Percentiles rank a stretch among this genome's conserved stretches.
phyloP scores from a whole-genome alignment of 2,329 filamentous ascomycete genomes.

The Xylaria polymorpha region DNA sequence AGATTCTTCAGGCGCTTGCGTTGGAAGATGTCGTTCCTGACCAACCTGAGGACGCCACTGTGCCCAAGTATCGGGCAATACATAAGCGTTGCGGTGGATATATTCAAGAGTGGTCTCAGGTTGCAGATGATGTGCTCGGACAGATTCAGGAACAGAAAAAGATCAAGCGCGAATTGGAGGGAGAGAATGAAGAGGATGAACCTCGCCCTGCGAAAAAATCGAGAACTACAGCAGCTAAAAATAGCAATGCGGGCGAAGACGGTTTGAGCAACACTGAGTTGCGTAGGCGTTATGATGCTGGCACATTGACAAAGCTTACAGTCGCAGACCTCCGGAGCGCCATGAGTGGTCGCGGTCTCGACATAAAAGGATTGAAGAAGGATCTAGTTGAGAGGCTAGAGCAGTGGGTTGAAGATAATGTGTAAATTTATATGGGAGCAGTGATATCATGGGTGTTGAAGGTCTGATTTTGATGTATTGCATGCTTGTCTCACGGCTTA shows the following conservation, averaged over 20 bases:
- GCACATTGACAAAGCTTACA: slow-evolving; percentile 64
- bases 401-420: slow-evolving; percentile 65
- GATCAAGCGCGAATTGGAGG: slow-evolving; percentile 64
- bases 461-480: neutral
- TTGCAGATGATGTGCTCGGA: slow-evolving; percentile 68
- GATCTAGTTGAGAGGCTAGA: slow-evolving; percentile 67
- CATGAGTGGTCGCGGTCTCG: slow-evolving; percentile 60
- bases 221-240: slow-evolving; percentile 51
- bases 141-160: slow-evolving; percentile 54
- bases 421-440: slow-evolving; percentile 14
- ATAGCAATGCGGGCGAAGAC: slow-evolving; percentile 47
- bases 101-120: slow-evolving; percentile 79
- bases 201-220: slow-evolving; percentile 60
- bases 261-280: slow-evolving; percentile 60
- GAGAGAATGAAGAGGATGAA: slow-evolving; percentile 51
- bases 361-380: slow-evolving; percentile 63
- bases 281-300: slow-evolving; percentile 58
- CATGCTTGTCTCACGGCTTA: neutral
- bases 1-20: slow-evolving; percentile 89
- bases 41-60: slow-evolving; percentile 77
- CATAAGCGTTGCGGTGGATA: slow-evolving; percentile 86
- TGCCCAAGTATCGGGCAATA: slow-evolving; percentile 88
- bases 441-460: slow-evolving; percentile 11
- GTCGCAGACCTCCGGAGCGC: slow-evolving; percentile 65
- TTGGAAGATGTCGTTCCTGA: slow-evolving; percentile 91